Evolutionary conservation across 768 basidiomycete species (phyloP), one percentile per base, ranked within the genome.

Genomic region (Hypholoma fasciculare): DNA sequence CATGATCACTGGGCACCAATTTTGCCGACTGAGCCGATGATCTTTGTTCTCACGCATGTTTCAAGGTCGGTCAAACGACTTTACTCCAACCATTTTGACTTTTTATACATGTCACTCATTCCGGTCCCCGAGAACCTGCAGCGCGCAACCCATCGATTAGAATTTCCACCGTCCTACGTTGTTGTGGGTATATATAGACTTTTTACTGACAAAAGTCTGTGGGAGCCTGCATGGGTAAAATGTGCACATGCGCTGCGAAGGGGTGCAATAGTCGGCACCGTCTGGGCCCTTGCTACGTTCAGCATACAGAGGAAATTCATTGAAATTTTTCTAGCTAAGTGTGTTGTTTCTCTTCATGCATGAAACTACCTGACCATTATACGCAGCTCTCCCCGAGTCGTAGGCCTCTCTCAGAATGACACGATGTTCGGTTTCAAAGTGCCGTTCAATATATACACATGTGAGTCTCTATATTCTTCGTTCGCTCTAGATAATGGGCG

Each of bases 161-260:
- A 85, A 43, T 89, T 94, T 62, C 86, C 92, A 0, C 91, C 94
- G 0, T 87, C 88, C 2, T 97, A 97, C 69, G 85, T 88, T 47
- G 71, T 92, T 4, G 93, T 97, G 0, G 94, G 94, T 0, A 82
- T 87, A 16, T 96, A 96, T 71, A 78, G 94, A 27, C 76, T 97
- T 6, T 80, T 85, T 65, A 92, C 89, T 0, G 94, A 96, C 70
- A 77, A 81, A 39, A 72, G 72, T 13, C 74, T 96, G 36, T 87
- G 84, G 59, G 74, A 77, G 23, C 92, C 94, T 4, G 86, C 89
- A 7, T 93, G 94, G 92, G 75, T 89, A 66, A 95, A 93, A 73
- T 91, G 93, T 68, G 82, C 79, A 61, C 88, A 96, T 71, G 95
- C 90, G 0, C 82, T 83, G 1, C 67, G 79, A 48, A 76, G 94